These are phyloP conservation scores for Termitomyces sp. DNA, from an alignment of 768 basidiomycete species.

Conservation along the genomic window DNA sequence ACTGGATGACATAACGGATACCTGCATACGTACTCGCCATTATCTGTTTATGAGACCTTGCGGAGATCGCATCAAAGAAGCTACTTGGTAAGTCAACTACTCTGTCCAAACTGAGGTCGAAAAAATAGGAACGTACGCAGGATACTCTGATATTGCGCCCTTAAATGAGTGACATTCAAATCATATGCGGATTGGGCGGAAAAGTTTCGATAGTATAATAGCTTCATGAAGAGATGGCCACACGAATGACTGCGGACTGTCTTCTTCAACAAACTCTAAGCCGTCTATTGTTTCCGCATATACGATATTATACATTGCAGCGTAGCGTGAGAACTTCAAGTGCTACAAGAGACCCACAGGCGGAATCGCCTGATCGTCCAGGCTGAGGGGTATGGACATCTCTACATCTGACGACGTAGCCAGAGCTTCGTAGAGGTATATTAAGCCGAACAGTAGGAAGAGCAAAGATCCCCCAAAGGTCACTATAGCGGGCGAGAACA, in stretches of 20 bases:
- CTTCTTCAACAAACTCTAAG: background rate
- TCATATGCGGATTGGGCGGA: background rate
- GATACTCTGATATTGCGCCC: background rate
- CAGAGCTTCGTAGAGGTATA: slow-evolving; percentile 70
- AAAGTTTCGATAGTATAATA: background rate
- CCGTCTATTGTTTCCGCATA: background rate
- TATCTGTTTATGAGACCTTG: background rate
- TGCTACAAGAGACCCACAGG: slow-evolving; percentile 4
- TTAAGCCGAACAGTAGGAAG: slow-evolving; percentile 78
- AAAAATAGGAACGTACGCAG: background rate
- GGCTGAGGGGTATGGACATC: slow-evolving; percentile 20
- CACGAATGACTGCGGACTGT: background rate
- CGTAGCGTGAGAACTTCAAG: background rate
- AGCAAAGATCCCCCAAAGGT: slow-evolving; percentile 78
- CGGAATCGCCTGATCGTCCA: slow-evolving; percentile 10
- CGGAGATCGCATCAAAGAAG: background rate
- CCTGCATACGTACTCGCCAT: background rate
- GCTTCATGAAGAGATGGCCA: background rate
- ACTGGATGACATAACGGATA: too few species aligned
- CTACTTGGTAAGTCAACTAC: background rate
- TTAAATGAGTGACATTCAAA: background rate
- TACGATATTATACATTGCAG: slow-evolving; percentile 1
- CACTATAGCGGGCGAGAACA: slow-evolving; percentile 37
- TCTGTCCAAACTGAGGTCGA: background rate
- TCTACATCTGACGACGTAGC: slow-evolving; percentile 27